A percentile compares a stretch with the other conserved stretches of the same genome.
These are phyloP conservation scores for Cyclocybe aegerita DNA, from an alignment of 768 basidiomycete genomes.

Conservation along the genomic window DNA sequence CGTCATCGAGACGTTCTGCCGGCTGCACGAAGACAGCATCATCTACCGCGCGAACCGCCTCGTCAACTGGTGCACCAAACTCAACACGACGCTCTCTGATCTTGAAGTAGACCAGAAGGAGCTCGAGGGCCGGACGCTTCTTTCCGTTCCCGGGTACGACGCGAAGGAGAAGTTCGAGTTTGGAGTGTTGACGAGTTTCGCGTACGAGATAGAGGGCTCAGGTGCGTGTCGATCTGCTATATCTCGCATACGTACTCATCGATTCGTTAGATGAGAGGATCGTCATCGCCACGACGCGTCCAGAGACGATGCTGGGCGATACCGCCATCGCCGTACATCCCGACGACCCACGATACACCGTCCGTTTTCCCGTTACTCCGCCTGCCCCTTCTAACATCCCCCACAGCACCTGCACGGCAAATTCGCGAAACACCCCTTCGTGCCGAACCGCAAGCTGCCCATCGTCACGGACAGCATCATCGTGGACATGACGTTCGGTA, in stretches of 20 bases:
- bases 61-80: constrained; percentile 95
- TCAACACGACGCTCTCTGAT: constrained; percentile 98
- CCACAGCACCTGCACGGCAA: constrained; percentile 88
- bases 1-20: constrained; percentile 89
- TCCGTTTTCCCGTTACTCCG: constrained; percentile 17
- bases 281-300: constrained; percentile 94
- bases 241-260: background rate
- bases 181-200: constrained; percentile 95
- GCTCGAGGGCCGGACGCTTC: constrained; percentile 77
- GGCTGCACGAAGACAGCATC: constrained; percentile 86
- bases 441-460: constrained; percentile 74
- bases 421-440: constrained; percentile 87
- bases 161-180: constrained; percentile 96
- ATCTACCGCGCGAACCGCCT: constrained; percentile 95
- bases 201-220: constrained; percentile 86
- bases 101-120: constrained; percentile 97
- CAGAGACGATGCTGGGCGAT: constrained; percentile 98
- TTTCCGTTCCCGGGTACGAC: constrained; percentile 94
- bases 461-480: constrained; percentile 85
- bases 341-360: constrained; percentile 86
- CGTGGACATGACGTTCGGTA: constrained; percentile 96
- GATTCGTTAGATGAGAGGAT: constrained; percentile 73
- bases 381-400: background rate
- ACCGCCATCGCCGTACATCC: constrained; percentile 97
- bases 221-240: constrained; percentile 39